Base-by-base conservation (phyloP, 2,329 filamentous ascomycete genomes). In the Fulvia fulva region DNA sequence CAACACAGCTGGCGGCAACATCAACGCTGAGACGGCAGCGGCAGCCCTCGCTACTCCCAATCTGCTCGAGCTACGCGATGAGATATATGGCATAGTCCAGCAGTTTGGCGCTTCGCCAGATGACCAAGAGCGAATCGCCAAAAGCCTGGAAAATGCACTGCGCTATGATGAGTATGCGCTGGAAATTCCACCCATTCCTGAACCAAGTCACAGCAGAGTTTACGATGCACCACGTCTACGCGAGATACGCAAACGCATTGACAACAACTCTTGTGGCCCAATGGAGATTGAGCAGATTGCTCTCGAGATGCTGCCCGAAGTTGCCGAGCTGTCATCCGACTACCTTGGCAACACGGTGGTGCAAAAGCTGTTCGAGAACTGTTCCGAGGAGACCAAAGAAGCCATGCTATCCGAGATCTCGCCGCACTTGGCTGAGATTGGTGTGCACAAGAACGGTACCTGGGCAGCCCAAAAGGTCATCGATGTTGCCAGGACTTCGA, bases 391-490 rank as follows among this genome's bases (percentile, higher is more conserved):
- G 44, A 85, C 93, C 44, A 92, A 95, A 68, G 91, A 97, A 73
- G 87, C 89, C 57, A 97, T 99, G 94, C 80, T 99, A 58, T 76
- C 80, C 14, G 86, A 92, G 70, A 96, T 99, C 68, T 86, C 89
- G 2, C 92, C 93, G 58, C 92, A 97, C 71, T 83, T 97, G 72
- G 91, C 93, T 25, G 92, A 97, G 76, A 97, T 97, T 75, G 94
- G 94, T 68, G 87, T 97, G 7, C 94, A 99, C 82, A 99, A 99
- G 83, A 99, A 99, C 70, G 94, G 94, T 62, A 99, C 94, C 1
- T 99, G 94, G 94, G 94, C 94, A 55, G 94, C 94, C 1, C 94
- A 99, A 77, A 99, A 97, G 82, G 97, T 99, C 70, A 97, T 99
- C 66, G 93, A 97, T 69, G 91, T 96, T 6, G 93, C 91, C 73